phyloP scores from a whole-genome alignment of 2,329 filamentous ascomycete species.

The Orbilia oligospora region DNA sequence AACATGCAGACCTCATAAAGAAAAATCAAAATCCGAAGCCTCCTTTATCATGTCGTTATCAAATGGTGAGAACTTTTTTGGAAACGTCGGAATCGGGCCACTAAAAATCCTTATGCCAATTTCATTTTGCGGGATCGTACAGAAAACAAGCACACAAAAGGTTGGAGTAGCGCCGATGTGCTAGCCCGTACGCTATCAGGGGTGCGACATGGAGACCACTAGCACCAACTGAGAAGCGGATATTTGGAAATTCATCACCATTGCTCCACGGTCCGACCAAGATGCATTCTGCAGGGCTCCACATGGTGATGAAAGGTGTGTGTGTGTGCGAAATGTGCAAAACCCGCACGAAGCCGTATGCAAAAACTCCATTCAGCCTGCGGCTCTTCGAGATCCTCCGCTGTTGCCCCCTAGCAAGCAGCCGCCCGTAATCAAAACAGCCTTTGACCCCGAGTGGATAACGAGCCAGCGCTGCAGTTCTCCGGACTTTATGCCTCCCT shows the following conservation, averaged over 20 bases:
- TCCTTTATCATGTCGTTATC: conserved; percentile 30
- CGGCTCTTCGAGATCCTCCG: conserved; percentile 37
- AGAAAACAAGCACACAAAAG: conserved; percentile 15
- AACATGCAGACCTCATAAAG: no score
- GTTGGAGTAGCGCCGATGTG: conserved; percentile 40
- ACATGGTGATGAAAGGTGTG: conserved; percentile 8
- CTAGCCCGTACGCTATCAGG: conserved; percentile 43
- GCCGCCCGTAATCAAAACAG: conserved; percentile 46
- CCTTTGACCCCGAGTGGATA: conserved; percentile 9
- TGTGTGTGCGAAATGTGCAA: conserved; percentile 12
- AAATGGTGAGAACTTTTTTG: background rate
- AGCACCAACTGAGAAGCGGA: conserved; percentile 40
- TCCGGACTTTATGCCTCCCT: conserved; percentile 38
- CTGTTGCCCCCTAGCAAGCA: conserved; percentile 17
- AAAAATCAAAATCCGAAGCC: conserved; percentile 2
- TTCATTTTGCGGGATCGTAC: conserved; percentile 54
- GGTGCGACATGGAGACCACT: conserved; percentile 11
- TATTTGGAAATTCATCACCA: conserved; percentile 44
- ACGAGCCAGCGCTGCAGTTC: conserved; percentile 2
- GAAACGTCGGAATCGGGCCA: conserved; percentile 41
- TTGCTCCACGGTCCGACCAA: conserved; percentile 48
- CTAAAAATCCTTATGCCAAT: conserved; percentile 48
- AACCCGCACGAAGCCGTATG: conserved; percentile 49
- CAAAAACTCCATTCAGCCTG: conserved; percentile 49
- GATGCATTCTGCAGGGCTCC: conserved; percentile 17